Base-by-base conservation (phyloP, 129 eudicot species). In the Arctium lappa region DNA sequence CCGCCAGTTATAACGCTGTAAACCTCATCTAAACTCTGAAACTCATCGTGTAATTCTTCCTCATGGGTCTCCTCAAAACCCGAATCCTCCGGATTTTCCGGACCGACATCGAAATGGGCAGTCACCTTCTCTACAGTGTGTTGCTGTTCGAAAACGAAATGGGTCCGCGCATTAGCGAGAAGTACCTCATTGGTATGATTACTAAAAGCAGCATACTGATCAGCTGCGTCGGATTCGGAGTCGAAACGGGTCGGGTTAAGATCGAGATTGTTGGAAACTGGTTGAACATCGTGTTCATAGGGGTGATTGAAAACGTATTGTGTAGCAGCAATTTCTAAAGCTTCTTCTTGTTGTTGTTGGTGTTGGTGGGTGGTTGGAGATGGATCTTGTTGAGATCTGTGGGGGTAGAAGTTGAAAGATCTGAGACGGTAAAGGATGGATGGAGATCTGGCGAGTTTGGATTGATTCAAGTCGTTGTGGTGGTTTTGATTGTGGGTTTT, bases 391-490 rank as follows among this genome's bases (percentile, higher is more conserved):
- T 85, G 86, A 73, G 89, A 88, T 83, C 81, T 81, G 76, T 82
- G 81, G 5, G 83, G 63, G 79, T 76, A 30, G 60, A 92, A 80
- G 36, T 90, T 92, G 75, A 91, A 76, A 74, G 99, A 95, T 80
- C 81, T 92, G 62, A 93, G 79, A 31, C 97, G 93, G 50, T 95
- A 88, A 63, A 93, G 93, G 38, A 93, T 84, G 34, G 99, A 87
- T 6, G 95, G 91, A 13, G 94, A 86, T 72, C 89, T 86, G 37
- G 80, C 78, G 10, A 87, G 76, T 66, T 81, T 85, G 39, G 88
- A 79, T 38, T 81, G 85, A 34, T 1, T 73, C 36, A 56, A 39
- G 34, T 62, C 81, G 81, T 15, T 81, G 22, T 63, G 84, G 40
- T 60, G 76, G 79, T 15, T 81, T 33, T 66, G 85, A 9, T 40